Base-by-base conservation (phyloP, 2,329 filamentous ascomycete genomes). In the Fusarium redolens region DNA sequence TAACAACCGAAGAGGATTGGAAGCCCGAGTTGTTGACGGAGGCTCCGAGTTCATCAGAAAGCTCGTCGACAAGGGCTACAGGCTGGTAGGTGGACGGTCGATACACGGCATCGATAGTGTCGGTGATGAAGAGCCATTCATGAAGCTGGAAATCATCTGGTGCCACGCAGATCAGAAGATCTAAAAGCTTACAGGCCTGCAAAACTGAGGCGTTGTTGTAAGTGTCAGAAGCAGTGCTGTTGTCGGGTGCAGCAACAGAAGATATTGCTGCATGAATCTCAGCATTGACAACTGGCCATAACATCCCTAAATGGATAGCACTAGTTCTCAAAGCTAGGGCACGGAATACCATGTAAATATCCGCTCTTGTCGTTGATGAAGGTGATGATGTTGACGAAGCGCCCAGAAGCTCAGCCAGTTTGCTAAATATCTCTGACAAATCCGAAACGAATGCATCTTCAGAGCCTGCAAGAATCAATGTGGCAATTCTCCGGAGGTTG, bases 71-170 rank as follows among this genome's bases (percentile, higher is more conserved):
- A 9, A 98, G 87, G 5, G 94, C 94, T 5, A 93, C 85, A 3
- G 94, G 88, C 68, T 91, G 88, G 83, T 92, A 92, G 57, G 86
- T 85, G 18, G 90, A 83, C 1, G 94, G 91, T 17, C 93, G 91
- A 82, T 99, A 97, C 38, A 99, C 93, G 2, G 96, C 95, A 77
- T 99, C 96, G 72, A 98, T 95, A 18, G 96, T 98, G 82, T 99
- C 96, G 4, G 95, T 97, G 61, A 99, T 92, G 81, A 97, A 99
- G 7, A 98, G 89, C 96, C 96, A 99, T 84, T 98, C 94, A 78
- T 97, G 92, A n/a, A 98, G 89, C 81, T 98, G 96, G 83, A 98
- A 99, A 80, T 99, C 96, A 75, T 99, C 96, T 0, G 95, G 96
- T 8, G 93, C 92, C 12, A 95, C 86, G 47, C 94, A 92, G 18